Conservation (phyloP, 1,139 yeast genomes). For the Yamadazyma kanchanaburiensis region DNA sequence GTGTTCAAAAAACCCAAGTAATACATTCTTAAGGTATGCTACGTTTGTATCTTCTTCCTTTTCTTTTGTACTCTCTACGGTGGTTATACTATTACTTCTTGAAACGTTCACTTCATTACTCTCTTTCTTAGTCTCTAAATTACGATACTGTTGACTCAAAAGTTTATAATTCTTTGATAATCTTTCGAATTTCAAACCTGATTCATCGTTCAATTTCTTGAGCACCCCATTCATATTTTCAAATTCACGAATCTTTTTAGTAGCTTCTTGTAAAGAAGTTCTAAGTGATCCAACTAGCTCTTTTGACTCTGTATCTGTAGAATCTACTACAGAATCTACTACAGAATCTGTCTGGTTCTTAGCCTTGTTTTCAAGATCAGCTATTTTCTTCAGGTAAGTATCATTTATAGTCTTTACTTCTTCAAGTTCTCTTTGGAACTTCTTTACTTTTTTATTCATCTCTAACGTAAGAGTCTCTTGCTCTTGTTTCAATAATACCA, state of each 20-base stretch:
- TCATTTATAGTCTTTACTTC: constrained; percentile 34
- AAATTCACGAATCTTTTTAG: constrained; percentile 49
- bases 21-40: constrained; percentile 82
- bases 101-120: constrained; percentile 1
- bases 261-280: constrained; percentile 48
- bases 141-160: constrained; percentile 55
- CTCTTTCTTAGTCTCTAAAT: constrained; percentile 16
- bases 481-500: constrained; percentile 48
- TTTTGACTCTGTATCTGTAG: constrained; percentile 21
- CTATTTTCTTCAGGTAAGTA: constrained; percentile 23
- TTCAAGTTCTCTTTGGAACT: constrained; percentile 51
- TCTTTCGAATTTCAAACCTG: constrained; percentile 61
- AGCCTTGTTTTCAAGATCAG: constrained; percentile 30
- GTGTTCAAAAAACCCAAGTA: constrained; percentile 86
- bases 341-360: constrained; percentile 8
- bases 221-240: constrained; percentile 57
- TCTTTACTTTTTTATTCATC: constrained; percentile 42
- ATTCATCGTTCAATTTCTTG: constrained; percentile 66
- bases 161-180: constrained; percentile 64
- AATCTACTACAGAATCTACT: constrained; percentile 6
- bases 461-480: constrained; percentile 48
- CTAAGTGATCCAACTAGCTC: constrained; percentile 49
- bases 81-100: not conserved
- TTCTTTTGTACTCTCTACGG: constrained; percentile 1
- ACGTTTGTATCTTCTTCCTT: constrained; percentile 33